phyloP scores from a whole-genome alignment of 73 alveolate genomes.

The Tetrahymena malaccensis region DNA sequence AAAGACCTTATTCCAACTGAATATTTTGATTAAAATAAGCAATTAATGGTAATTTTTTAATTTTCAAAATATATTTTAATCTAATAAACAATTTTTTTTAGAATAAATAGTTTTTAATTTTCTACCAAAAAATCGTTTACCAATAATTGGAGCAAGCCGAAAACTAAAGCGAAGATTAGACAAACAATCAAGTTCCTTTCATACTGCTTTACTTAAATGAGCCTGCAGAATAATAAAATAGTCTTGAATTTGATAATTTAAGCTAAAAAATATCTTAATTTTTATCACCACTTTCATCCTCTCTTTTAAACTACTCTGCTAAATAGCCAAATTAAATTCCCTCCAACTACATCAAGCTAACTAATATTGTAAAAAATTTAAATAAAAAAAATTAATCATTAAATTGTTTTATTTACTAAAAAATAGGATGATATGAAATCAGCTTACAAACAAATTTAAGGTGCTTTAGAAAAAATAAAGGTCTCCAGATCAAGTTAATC shows the following conservation, averaged over 20 bases:
- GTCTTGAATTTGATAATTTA: background rate
- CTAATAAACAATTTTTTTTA: background rate
- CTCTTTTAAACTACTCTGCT: background rate
- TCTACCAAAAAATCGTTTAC: background rate
- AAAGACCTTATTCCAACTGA: background rate
- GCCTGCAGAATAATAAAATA: background rate
- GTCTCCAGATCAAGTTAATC: background rate
- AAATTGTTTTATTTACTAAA: background rate
- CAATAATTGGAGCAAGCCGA: background rate
- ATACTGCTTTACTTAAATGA: background rate
- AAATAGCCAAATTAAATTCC: background rate
- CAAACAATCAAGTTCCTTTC: background rate
- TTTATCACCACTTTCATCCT: background rate
- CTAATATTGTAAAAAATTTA: background rate
- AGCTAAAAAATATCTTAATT: background rate
- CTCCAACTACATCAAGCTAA: background rate
- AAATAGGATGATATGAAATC: background rate
- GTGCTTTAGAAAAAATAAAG: background rate
- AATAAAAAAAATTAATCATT: background rate
- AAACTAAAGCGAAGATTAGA: background rate
- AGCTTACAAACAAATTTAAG: background rate
- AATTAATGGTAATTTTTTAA: background rate
- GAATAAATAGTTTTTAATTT: background rate
- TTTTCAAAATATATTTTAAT: background rate
- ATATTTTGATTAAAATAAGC: background rate